phyloP scores from a whole-genome alignment of 2,329 filamentous ascomycete genomes.

The Sporothrix brunneoviolacea region DNA sequence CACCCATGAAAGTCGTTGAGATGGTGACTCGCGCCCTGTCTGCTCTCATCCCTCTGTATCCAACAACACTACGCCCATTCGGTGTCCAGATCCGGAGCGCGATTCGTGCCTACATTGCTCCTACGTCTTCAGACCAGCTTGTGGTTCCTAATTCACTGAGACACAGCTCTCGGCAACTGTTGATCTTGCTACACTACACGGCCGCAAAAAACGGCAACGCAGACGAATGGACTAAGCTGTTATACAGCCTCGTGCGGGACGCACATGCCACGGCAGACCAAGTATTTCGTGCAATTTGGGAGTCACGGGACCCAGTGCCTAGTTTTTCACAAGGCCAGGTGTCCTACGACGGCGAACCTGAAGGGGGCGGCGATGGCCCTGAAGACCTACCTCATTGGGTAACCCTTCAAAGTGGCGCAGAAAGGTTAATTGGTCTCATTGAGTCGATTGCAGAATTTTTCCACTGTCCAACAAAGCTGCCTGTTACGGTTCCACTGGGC shows the following conservation, averaged over 20 bases:
- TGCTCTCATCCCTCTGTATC: constrained; percentile 69
- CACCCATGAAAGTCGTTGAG: constrained; percentile 50
- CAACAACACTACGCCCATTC: constrained; percentile 75
- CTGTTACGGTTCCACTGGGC: constrained; percentile 62
- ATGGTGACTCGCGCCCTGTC: constrained; percentile 65
- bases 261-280: constrained; percentile 68
- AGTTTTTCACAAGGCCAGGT: constrained; percentile 37
- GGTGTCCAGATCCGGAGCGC: constrained; percentile 59
- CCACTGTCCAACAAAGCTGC: constrained; percentile 53
- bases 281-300: constrained; percentile 69
- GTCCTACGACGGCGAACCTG: constrained; percentile 39
- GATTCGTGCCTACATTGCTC: constrained; percentile 54
- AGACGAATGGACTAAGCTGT: constrained; percentile 69
- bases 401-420: constrained; percentile 65
- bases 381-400: constrained; percentile 62
- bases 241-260: constrained; percentile 55
- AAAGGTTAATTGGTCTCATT: constrained; percentile 62
- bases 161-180: constrained; percentile 55
- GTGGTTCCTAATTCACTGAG: constrained; percentile 47
- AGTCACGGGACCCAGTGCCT: constrained; percentile 70
- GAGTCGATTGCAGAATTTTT: constrained; percentile 59
- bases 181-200: constrained; percentile 68
- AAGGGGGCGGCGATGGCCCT: constrained; percentile 37
- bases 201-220: constrained; percentile 70
- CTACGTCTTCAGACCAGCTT: constrained; percentile 48